Evolutionary conservation across 305 asterid genomes (phyloP).

Genomic region (Fraxinus sp.): DNA sequence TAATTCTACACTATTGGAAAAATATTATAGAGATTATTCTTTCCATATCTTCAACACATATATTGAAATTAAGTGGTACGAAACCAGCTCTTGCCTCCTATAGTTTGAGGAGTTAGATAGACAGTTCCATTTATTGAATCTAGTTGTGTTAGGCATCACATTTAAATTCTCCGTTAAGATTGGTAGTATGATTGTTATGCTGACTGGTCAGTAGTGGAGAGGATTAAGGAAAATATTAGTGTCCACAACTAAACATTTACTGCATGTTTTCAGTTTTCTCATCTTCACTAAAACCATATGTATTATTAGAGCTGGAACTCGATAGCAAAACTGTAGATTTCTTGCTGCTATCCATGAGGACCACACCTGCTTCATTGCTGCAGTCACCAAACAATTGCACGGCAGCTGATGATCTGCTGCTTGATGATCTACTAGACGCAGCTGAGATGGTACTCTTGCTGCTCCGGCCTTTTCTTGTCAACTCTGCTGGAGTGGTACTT

Average conservation of each 20-base stretch:
- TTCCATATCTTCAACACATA: not conserved
- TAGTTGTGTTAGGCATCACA: not conserved
- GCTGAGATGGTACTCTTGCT: slow-evolving; percentile 33
- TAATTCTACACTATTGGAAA: no score
- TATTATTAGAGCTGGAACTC: slow-evolving; percentile 13
- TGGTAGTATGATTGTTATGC: not conserved
- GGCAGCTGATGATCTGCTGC: slow-evolving; percentile 36
- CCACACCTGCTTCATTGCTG: slow-evolving; percentile 19
- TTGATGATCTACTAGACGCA: slow-evolving; percentile 25
- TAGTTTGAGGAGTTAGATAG: slow-evolving; percentile 17
- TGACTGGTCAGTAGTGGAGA: not conserved
- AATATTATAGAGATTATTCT: no score
- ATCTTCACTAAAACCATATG: not conserved
- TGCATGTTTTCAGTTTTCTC: not conserved
- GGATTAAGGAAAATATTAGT: not conserved
- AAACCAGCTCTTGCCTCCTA: slow-evolving; percentile 51
- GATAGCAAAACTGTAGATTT: slow-evolving; percentile 8
- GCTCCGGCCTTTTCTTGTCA: slow-evolving; percentile 78
- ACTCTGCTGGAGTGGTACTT: slow-evolving; percentile 66
- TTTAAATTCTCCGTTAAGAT: not conserved
- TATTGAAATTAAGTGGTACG: slow-evolving; percentile 30
- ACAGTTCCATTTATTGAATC: not conserved
- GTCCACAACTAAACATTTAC: not conserved
- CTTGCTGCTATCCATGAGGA: slow-evolving; percentile 20
- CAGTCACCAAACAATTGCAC: slow-evolving; percentile 23